Base-by-base conservation (phyloP, 495 filamentous ascomycete genomes). In the Xylaria telfairii region DNA sequence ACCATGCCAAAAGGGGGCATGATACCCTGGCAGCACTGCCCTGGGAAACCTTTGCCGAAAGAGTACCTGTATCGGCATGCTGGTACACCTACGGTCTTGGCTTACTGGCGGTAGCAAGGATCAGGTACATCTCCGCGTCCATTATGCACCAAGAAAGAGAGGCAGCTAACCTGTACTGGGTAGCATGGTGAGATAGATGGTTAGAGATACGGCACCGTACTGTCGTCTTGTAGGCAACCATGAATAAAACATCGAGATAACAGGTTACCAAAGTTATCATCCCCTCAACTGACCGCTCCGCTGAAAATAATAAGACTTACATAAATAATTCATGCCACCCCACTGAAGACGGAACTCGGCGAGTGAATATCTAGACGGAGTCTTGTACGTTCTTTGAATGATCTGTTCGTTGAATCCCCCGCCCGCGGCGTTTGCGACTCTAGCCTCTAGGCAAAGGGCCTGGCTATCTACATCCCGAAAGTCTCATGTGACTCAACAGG, bases 51-150 rank as follows among this genome's bases (percentile, higher is more conserved):
- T n/a, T 64, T 64, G 39, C 61, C 61, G 44, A 37, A 62, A 62
- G 59, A 62, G 59, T 62, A 39, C 37, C 7, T 41, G 59, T 42
- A 19, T 49, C 19, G 51, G 30, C 51, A 54, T 54, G 51, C 60
- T 63, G 32, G 60, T 2, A 47, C n/a, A n/a, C n/a, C n/a, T 26
- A 63, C 28, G 60, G 24, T 15, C 62, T 65, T 65, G 62, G 62
- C 62, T 65, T 65, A 65, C 62, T 65, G 44, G 44, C 51, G 62
- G 46, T 37, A 19, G 56, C 56, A 59, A 37, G 56, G 56, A 21
- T 59, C 32, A 59, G 32, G 30, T n/a, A 37, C 56, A 37, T 59
- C 56, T 34, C 30, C 56, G 32, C 32, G 30, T 57, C 60, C n/a
- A 28, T 44, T 41, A 61, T 61, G 57, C 41, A 44, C 60, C 39